Evolutionary conservation across 192 early-diverging fungal species (phyloP), one percentile per base, ranked within the genome.

Genomic region (Backusella luteola): DNA sequence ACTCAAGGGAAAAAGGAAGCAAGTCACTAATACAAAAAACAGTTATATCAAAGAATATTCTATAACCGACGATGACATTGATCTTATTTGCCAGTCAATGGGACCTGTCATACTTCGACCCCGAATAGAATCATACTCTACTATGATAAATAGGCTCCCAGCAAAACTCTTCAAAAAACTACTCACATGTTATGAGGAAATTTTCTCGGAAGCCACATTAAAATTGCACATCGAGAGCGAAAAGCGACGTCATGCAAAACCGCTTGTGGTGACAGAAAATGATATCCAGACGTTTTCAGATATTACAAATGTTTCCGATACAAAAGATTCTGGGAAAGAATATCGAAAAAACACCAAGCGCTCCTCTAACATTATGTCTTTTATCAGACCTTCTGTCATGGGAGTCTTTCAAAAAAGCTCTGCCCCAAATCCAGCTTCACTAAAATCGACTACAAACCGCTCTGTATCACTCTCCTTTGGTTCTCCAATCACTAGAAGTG

Each of bases 41-140:
- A 56, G 53, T 9, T 56, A 56, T 21, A n/a, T 56, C 7, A 23
- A 56, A 56, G n/a, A 56, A 23, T 26, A 34, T 36, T 39, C 17
- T 53, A 6, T 52, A 14, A 1, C 76, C 36, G 83, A 85, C 21
- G 46, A 69, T 19, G 81, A 78, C 36, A 67, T 82, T 21, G 73
- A 69, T 1, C 77, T 41, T 32, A 74, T 89, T 73, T 68, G 79
- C 11, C 86, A 88, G 39, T 77, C 82, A 0, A 83, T 86, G 72
- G 88, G 88, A 26, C 75, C 82, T 17, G 78, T 86, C 23, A 70
- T 89, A 63, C 67, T 89, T 71, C 80, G 84, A 39, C 80, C 87
- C 1, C 67, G 79, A 44, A 68, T 78, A 21, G 83, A 85, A 66
- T 78, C 83, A 7, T 77, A 76, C 35, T 75, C 82, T 34, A 86